These are phyloP conservation scores for Neonectria ditissima DNA, from an alignment of 2,329 filamentous ascomycete species.

Conservation along the genomic window DNA sequence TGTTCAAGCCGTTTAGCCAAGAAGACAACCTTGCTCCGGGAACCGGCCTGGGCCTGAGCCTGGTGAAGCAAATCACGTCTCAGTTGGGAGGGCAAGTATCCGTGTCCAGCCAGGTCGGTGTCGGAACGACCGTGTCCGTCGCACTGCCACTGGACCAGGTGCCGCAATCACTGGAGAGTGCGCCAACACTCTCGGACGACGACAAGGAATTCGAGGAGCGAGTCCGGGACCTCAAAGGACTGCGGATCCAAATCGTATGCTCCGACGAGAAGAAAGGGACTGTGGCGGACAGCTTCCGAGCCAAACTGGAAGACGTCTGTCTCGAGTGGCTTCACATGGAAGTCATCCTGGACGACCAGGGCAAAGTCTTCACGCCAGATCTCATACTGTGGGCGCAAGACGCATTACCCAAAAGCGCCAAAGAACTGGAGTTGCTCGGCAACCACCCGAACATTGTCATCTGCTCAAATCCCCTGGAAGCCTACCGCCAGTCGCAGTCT, in stretches of 20 bases:
- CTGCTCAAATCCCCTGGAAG: constrained; percentile 49
- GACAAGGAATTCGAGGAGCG: constrained; percentile 47
- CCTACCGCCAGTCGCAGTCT: constrained; percentile 42
- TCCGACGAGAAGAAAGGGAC: neutral
- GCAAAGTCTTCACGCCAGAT: constrained; percentile 38
- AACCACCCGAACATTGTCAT: constrained; percentile 48
- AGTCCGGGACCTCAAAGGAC: constrained; percentile 45
- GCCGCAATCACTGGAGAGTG: neutral
- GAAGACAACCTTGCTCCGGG: constrained; percentile 71
- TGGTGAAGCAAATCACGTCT: constrained; percentile 70
- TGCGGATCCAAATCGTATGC: constrained; percentile 40
- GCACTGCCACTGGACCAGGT: constrained; percentile 45
- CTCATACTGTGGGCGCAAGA: constrained; percentile 42
- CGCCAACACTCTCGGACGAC: constrained; percentile 16
- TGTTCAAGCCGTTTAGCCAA: constrained; percentile 74
- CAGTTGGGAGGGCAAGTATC: constrained; percentile 69
- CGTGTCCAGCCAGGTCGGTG: constrained; percentile 59
- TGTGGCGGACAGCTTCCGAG: constrained; percentile 7
- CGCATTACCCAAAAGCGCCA: neutral
- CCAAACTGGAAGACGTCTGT: constrained; percentile 25
- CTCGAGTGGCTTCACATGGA: constrained; percentile 34
- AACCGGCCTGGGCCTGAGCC: constrained; percentile 73
- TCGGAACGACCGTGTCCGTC: constrained; percentile 53
- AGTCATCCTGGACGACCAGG: constrained; percentile 26
- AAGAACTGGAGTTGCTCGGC: neutral